Evolutionary conservation across 2,329 filamentous ascomycete species (phyloP).

Genomic region (Sclerotinia sclerotiorum): DNA sequence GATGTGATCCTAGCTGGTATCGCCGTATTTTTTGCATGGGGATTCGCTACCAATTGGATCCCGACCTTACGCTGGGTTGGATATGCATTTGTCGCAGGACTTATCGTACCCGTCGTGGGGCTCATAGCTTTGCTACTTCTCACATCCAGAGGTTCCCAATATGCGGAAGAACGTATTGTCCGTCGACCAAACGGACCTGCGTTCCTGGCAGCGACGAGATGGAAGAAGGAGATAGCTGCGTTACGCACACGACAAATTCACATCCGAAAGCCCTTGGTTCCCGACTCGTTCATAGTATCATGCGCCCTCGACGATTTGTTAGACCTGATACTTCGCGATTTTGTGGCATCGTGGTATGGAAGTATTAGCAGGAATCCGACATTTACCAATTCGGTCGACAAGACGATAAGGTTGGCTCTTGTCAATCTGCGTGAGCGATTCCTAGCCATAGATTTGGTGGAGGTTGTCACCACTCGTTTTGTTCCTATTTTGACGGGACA

Average conservation of each 20-base stretch:
- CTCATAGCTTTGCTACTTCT: conserved; percentile 60
- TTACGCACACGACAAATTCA: conserved; percentile 68
- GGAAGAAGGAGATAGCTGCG: conserved; percentile 68
- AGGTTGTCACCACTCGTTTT: conserved; percentile 75
- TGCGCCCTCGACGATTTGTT: conserved; percentile 78
- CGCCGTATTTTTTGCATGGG: conserved; percentile 82
- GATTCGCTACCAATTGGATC: conserved; percentile 78
- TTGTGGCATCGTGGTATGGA: conserved; percentile 84
- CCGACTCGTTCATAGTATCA: conserved; percentile 74
- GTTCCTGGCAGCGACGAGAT: conserved; percentile 63
- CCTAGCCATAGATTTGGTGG: conserved; percentile 76
- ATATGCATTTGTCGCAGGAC: conserved; percentile 77
- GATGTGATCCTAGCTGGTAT: conserved; percentile 68
- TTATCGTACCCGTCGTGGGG: conserved; percentile 53
- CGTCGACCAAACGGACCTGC: conserved; percentile 49
- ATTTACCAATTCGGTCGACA: conserved; percentile 87
- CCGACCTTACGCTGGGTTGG: conserved; percentile 80
- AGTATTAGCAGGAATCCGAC: conserved; percentile 77
- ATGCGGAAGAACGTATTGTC: conserved; percentile 44
- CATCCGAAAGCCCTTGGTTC: conserved; percentile 67
- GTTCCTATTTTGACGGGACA: conserved; percentile 87
- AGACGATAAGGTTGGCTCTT: conserved; percentile 71
- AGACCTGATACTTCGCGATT: conserved; percentile 75
- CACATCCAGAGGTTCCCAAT: conserved; percentile 55
- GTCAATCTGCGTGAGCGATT: conserved; percentile 70